These are phyloP conservation scores for Gilbertella persicaria DNA, from an alignment of 371 early-diverging fungal genomes.

Conservation along the genomic window DNA sequence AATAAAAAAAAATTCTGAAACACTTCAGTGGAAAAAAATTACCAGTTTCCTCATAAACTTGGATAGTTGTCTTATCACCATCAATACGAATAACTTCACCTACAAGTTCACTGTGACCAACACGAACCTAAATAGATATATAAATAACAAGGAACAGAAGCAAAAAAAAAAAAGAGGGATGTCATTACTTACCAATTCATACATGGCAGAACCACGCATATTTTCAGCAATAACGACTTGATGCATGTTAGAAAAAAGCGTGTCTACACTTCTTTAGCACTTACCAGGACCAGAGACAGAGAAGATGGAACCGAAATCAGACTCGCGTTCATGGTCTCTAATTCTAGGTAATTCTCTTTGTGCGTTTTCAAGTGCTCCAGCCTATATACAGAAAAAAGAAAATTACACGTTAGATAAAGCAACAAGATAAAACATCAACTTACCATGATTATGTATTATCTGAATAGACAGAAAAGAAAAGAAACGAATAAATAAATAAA, in stretches of 20 bases:
- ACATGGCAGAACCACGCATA: constrained; percentile 99
- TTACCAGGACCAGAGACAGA: constrained; percentile 99
- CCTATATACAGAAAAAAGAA: constrained; percentile 40
- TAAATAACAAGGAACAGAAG: not conserved
- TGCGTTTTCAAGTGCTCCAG: constrained; percentile 86
- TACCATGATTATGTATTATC: constrained; percentile 3
- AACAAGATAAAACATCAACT: not conserved
- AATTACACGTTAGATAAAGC: not conserved
- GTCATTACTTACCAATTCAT: constrained; percentile 92
- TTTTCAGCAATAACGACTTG: constrained; percentile 97
- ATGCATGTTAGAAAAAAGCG: not conserved
- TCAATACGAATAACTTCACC: constrained; percentile 99
- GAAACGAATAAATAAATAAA: not conserved
- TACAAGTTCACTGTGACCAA: constrained; percentile 96
- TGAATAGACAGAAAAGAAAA: not conserved
- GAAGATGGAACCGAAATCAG: constrained; percentile 90
- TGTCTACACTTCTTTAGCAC: not conserved
- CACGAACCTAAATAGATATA: constrained; percentile 77
- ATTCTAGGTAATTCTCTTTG: constrained; percentile 76
- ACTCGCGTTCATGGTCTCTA: constrained; percentile 88
- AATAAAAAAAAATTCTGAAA: constrained; percentile 10
- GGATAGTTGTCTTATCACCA: constrained; percentile 98
- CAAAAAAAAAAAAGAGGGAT: not conserved
- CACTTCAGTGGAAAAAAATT: constrained; percentile 19
- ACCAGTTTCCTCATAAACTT: constrained; percentile 99